Conservation (phyloP, 2,329 filamentous ascomycete genomes). For the Amauroascus verrucosus region DNA sequence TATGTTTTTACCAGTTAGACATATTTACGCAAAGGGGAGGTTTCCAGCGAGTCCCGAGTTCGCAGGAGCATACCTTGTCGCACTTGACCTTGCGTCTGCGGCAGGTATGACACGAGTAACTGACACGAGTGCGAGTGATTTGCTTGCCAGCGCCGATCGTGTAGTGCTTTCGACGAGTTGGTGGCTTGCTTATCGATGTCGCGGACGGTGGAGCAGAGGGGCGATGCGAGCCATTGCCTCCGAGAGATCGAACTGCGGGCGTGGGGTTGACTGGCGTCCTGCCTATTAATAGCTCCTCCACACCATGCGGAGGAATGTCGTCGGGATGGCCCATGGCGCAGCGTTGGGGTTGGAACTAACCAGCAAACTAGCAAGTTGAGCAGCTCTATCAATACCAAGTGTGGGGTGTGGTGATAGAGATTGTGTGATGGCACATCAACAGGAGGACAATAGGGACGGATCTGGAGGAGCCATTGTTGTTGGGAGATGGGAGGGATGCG, state of each 20-base stretch:
- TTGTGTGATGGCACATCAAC: neutral
- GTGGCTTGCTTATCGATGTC: neutral
- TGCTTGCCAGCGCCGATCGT: conserved; percentile 28
- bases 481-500: neutral
- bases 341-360: neutral
- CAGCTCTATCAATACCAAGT: neutral
- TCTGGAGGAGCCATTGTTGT: neutral
- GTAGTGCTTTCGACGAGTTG: conserved; percentile 12
- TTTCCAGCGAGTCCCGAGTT: neutral
- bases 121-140: conserved; percentile 39
- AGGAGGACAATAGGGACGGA: neutral
- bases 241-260: neutral
- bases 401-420: no score
- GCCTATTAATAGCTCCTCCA: neutral
- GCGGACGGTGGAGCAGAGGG: neutral
- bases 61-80: conserved; percentile 16
- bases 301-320: neutral
- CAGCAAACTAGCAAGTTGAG: neutral
- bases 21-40: no score
- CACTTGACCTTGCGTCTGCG: conserved; percentile 41
- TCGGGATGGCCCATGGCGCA: conserved; percentile 1
- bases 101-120: conserved; percentile 40
- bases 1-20: no score
- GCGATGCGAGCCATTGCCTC: neutral
- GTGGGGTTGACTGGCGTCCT: neutral